phyloP scores from a whole-genome alignment of 345 rosid species.

The Eucalyptus regnans region DNA sequence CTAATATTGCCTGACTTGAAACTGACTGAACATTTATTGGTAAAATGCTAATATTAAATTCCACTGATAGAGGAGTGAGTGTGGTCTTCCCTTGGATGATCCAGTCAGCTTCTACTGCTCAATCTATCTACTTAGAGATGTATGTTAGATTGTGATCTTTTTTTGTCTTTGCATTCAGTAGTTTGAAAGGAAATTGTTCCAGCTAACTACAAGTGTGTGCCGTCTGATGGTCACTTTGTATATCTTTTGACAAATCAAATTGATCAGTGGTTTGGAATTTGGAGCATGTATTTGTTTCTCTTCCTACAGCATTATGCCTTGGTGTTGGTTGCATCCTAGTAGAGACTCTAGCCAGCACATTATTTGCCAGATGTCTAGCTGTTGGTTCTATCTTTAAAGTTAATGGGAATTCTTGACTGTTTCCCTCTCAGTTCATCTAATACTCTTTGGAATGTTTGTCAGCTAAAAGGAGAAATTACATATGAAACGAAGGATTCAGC shows the following conservation, averaged over 20 bases:
- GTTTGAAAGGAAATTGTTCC: neutral
- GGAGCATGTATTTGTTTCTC: neutral
- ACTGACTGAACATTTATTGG: neutral
- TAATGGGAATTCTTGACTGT: neutral
- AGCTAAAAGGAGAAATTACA: constrained; percentile 81
- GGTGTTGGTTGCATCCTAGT: neutral
- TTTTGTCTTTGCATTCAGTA: neutral
- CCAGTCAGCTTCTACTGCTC: neutral
- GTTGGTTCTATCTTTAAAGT: neutral
- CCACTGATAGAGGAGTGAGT: neutral
- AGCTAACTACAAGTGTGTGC: neutral
- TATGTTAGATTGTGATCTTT: neutral
- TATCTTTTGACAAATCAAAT: neutral
- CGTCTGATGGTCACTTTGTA: neutral
- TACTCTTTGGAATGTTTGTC: constrained; percentile 4
- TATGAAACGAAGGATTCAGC: constrained; percentile 77
- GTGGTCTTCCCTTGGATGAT: neutral
- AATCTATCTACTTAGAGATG: neutral
- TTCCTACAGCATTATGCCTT: neutral
- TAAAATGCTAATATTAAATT: neutral
- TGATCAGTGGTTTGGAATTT: neutral
- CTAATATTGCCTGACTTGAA: neutral
- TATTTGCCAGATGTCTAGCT: neutral
- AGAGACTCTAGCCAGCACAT: neutral
- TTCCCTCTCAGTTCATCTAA: neutral